Percentiles rank a stretch among this genome's conserved stretches.
Evolutionary conservation across 495 filamentous ascomycete species (phyloP).

Genomic region (Penicillium lividum): DNA sequence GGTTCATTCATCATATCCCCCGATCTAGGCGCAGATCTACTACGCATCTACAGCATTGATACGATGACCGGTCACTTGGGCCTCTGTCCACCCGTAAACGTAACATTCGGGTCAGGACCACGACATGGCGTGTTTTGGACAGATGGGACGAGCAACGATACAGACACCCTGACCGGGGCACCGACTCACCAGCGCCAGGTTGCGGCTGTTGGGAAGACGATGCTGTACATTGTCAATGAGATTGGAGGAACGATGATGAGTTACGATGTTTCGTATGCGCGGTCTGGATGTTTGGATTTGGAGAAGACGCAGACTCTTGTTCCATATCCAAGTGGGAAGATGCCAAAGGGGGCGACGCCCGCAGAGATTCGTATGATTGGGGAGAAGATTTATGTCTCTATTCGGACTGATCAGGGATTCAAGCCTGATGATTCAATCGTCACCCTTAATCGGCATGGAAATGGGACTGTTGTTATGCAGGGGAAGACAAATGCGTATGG

Average conservation of each 20-base stretch:
- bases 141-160: conserved; percentile 16
- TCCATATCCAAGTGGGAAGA: conserved; percentile 29
- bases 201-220: conserved; percentile 31
- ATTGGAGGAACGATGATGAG: conserved; percentile 57
- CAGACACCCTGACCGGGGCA: background rate
- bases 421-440: conserved; percentile 36
- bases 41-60: conserved; percentile 63
- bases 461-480: conserved; percentile 52
- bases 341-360: conserved; percentile 37
- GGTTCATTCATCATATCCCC: conserved; percentile 63
- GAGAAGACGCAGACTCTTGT: conserved; percentile 31
- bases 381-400: conserved; percentile 40
- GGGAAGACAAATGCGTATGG: conserved; percentile 59
- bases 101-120: conserved; percentile 59
- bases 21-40: conserved; percentile 71
- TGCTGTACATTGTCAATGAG: conserved; percentile 66
- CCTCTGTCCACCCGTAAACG: conserved; percentile 29
- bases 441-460: conserved; percentile 30
- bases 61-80: conserved; percentile 32
- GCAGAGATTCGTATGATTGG: conserved; percentile 37
- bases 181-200: conserved; percentile 22
- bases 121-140: conserved; percentile 65
- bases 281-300: conserved; percentile 44
- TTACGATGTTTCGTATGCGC: conserved; percentile 59
- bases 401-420: conserved; percentile 44